Evolutionary conservation across 2,329 filamentous ascomycete species (phyloP).

Genomic region (Colletotrichum lentis): DNA sequence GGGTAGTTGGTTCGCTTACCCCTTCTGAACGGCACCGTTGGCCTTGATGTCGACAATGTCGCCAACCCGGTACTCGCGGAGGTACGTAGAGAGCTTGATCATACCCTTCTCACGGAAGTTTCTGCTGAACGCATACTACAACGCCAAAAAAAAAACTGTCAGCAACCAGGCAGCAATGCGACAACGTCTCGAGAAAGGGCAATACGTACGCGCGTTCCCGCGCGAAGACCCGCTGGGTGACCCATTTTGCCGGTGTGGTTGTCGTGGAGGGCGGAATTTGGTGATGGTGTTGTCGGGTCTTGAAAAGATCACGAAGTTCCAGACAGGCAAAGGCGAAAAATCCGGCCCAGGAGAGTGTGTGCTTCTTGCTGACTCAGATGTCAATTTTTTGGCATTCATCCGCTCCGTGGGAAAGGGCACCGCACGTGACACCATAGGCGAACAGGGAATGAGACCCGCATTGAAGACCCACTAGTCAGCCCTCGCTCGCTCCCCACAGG

Average conservation of each 20-base stretch:
- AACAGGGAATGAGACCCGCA: background rate
- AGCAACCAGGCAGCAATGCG: slow-evolving; percentile 43
- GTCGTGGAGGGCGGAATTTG: slow-evolving; percentile 38
- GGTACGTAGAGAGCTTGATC: slow-evolving; percentile 93
- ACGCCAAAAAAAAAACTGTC: slow-evolving; percentile 40
- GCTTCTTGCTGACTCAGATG: slow-evolving; percentile 9
- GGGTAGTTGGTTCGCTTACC: slow-evolving; percentile 65
- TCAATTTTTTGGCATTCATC: slow-evolving; percentile 46
- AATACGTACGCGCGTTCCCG: slow-evolving; percentile 79
- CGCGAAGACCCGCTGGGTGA: slow-evolving; percentile 87
- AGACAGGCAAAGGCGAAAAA: slow-evolving; percentile 8
- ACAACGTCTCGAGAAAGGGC: slow-evolving; percentile 16
- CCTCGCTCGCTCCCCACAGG: slow-evolving; percentile 15
- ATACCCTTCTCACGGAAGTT: slow-evolving; percentile 94
- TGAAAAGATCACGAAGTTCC: slow-evolving; percentile 24
- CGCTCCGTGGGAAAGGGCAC: slow-evolving; percentile 42
- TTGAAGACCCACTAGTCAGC: slow-evolving; percentile 3
- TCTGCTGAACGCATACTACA: slow-evolving; percentile 88
- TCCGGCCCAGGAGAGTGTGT: slow-evolving; percentile 11
- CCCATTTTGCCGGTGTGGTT: slow-evolving; percentile 69
- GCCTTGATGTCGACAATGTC: slow-evolving; percentile 99
- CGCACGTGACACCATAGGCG: slow-evolving; percentile 46
- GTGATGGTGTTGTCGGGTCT: slow-evolving; percentile 31
- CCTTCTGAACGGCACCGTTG: slow-evolving; percentile 98
- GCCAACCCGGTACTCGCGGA: slow-evolving; percentile 95